Evolutionary conservation across 1,284 basidiomycete species (phyloP).

Genomic region (Thecaphora frezii): DNA sequence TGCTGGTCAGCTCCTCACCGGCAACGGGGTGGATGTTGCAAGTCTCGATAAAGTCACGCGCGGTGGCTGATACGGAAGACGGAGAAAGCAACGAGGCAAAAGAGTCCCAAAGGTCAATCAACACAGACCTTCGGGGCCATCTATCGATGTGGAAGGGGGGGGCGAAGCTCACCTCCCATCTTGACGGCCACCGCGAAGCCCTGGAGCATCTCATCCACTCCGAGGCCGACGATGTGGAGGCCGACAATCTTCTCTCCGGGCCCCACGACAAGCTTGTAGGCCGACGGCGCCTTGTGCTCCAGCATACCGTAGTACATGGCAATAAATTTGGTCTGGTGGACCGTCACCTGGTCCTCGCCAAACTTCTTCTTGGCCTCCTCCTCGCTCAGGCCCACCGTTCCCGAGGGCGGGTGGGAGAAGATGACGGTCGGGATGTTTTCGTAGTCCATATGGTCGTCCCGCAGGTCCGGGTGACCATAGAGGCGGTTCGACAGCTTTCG

Average conservation of each 20-base stretch:
- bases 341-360: slow-evolving; percentile 81
- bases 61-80: slow-evolving; percentile 26
- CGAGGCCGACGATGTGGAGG: slow-evolving; percentile 82
- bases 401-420: slow-evolving; percentile 46
- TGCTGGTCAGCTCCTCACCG: slow-evolving; percentile 52
- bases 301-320: slow-evolving; percentile 58
- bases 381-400: slow-evolving; percentile 67
- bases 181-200: slow-evolving; percentile 93
- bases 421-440: slow-evolving; percentile 73
- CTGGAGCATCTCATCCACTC: slow-evolving; percentile 86
- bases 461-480: slow-evolving; percentile 81
- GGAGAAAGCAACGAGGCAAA: not conserved
- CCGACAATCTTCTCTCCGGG: slow-evolving; percentile 92
- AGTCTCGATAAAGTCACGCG: slow-evolving; percentile 56
- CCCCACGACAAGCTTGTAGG: slow-evolving; percentile 88
- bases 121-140: not conserved
- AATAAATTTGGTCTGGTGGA: slow-evolving; percentile 70
- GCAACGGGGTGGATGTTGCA: slow-evolving; percentile 57
- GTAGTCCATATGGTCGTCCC: slow-evolving; percentile 84
- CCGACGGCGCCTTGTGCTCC: slow-evolving; percentile 67
- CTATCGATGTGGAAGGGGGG: not conserved
- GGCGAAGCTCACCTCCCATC: slow-evolving; percentile 80
- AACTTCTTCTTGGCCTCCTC: slow-evolving; percentile 83
- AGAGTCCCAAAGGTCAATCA: not conserved
- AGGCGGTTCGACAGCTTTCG: slow-evolving; percentile 83